Evolutionary conservation across 2,329 filamentous ascomycete genomes (phyloP).

Genomic region (Colletotrichum theobromicola): DNA sequence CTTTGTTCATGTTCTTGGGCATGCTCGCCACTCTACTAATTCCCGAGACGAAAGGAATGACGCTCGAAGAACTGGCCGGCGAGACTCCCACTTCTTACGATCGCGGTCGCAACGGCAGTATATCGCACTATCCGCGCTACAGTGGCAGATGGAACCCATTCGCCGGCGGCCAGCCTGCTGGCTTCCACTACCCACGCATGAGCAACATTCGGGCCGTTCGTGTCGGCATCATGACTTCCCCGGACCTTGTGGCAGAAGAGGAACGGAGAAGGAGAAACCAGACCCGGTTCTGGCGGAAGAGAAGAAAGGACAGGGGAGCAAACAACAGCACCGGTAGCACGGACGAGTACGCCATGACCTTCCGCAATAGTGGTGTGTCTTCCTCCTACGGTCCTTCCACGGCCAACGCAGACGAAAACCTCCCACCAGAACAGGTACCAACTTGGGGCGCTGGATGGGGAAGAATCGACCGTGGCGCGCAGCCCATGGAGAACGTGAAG

Average conservation of each 20-base stretch:
- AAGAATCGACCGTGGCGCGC: conserved; percentile 32
- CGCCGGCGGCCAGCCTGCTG: conserved; percentile 54
- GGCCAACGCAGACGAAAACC: neutral
- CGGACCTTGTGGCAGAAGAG: conserved; percentile 36
- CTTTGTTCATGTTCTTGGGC: conserved; percentile 80
- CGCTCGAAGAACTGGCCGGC: conserved; percentile 73
- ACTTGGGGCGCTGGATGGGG: conserved; percentile 29
- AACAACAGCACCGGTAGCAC: conserved; percentile 20
- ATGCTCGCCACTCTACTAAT: conserved; percentile 73
- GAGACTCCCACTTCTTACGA: conserved; percentile 68
- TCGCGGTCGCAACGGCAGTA: conserved; percentile 55
- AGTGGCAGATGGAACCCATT: conserved; percentile 51
- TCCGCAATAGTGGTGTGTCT: conserved; percentile 22
- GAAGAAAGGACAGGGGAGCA: conserved; percentile 23
- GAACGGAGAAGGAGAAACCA: conserved; percentile 17
- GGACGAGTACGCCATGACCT: conserved; percentile 22
- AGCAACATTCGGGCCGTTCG: conserved; percentile 34
- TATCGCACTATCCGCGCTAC: conserved; percentile 37
- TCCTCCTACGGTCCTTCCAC: conserved; percentile 25
- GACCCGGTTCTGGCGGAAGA: conserved; percentile 21
- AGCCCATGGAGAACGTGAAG: conserved; percentile 28
- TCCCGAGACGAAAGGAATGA: conserved; percentile 77
- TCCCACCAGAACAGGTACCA: neutral
- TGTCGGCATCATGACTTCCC: conserved; percentile 49
- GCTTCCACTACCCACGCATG: conserved; percentile 50